Percentiles rank a stretch among this genome's conserved stretches.
Evolutionary conservation across 768 basidiomycete species (phyloP).

Genomic region (Thelephora ganbajun): DNA sequence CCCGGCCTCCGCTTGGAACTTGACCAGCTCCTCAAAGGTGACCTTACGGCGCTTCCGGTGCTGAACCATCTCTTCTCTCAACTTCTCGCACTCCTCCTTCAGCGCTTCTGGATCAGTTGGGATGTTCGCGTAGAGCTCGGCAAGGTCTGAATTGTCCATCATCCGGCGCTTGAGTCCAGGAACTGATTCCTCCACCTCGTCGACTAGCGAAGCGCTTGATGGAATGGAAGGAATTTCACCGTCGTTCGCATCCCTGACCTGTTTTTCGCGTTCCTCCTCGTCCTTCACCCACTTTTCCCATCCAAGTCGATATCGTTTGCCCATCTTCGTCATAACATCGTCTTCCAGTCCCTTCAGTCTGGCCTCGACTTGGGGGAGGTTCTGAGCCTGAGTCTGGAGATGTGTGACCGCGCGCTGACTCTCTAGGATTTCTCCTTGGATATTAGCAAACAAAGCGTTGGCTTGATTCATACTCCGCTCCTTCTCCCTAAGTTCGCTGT

Average conservation of each 20-base stretch:
- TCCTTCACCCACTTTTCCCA: slow-evolving; percentile 91
- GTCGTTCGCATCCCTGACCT: slow-evolving; percentile 46
- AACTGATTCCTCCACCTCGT: slow-evolving; percentile 21
- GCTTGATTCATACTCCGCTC: slow-evolving; percentile 88
- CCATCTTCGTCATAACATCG: slow-evolving; percentile 64
- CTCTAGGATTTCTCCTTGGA: slow-evolving; percentile 83
- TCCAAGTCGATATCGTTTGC: slow-evolving; percentile 65
- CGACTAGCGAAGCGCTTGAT: slow-evolving; percentile 20
- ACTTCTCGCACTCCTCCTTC: slow-evolving; percentile 37
- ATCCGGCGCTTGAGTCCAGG: slow-evolving; percentile 19
- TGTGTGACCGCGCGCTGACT: slow-evolving; percentile 62
- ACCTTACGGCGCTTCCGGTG: slow-evolving; percentile 55
- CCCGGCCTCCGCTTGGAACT: slow-evolving; percentile 79
- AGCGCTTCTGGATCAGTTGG: slow-evolving; percentile 44
- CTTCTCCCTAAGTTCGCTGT: slow-evolving; percentile 82
- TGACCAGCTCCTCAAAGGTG: slow-evolving; percentile 63
- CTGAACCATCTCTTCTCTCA: slow-evolving; percentile 52
- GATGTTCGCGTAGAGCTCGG: slow-evolving; percentile 39
- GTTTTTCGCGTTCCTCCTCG: slow-evolving; percentile 66
- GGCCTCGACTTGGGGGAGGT: slow-evolving; percentile 44
- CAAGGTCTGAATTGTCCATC: slow-evolving; percentile 46
- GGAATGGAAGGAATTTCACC: slow-evolving; percentile 36
- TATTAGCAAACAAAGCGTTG: slow-evolving; percentile 69
- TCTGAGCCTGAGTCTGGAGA: slow-evolving; percentile 57
- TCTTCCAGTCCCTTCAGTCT: slow-evolving; percentile 47